Conservation (phyloP, 805 yeast species). For the Kodamaea restingae region DNA sequence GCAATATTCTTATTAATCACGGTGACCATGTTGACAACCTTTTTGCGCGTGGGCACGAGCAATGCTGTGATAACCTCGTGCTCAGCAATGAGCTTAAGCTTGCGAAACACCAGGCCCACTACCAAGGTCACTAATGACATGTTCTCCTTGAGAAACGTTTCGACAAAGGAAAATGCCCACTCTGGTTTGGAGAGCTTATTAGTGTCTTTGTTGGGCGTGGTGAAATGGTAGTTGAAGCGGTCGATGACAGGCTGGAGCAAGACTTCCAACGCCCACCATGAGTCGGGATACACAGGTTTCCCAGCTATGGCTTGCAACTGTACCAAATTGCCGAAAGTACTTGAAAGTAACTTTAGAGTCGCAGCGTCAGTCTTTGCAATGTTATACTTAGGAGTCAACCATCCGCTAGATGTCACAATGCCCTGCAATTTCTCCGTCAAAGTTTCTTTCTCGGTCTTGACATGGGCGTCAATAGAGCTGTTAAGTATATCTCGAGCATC, state of each 20-base stretch:
- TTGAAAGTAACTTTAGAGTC: neutral
- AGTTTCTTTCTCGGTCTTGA: slow-evolving; percentile 13
- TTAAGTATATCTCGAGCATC: neutral
- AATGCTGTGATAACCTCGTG: slow-evolving; percentile 44
- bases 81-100: slow-evolving; percentile 25
- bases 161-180: slow-evolving; percentile 56
- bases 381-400: slow-evolving; percentile 8
- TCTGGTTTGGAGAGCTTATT: slow-evolving; percentile 67
- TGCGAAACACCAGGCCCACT: slow-evolving; percentile 31
- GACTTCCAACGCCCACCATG: slow-evolving; percentile 50
- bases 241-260: slow-evolving; percentile 43
- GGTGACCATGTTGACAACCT: slow-evolving; percentile 29
- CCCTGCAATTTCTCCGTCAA: slow-evolving; percentile 13
- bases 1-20: slow-evolving; percentile 23
- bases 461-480: slow-evolving; percentile 20
- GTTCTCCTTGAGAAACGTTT: slow-evolving; percentile 39
- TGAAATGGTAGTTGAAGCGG: slow-evolving; percentile 61
- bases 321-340: neutral
- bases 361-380: slow-evolving; percentile 4
- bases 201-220: slow-evolving; percentile 48
- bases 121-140: slow-evolving; percentile 37
- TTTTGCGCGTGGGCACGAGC: slow-evolving; percentile 44
- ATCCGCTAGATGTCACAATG: neutral
- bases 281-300: slow-evolving; percentile 22
- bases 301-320: slow-evolving; percentile 2